Conservation (phyloP, 352 stramenopile species). For the Phytophthora podocarpi region DNA sequence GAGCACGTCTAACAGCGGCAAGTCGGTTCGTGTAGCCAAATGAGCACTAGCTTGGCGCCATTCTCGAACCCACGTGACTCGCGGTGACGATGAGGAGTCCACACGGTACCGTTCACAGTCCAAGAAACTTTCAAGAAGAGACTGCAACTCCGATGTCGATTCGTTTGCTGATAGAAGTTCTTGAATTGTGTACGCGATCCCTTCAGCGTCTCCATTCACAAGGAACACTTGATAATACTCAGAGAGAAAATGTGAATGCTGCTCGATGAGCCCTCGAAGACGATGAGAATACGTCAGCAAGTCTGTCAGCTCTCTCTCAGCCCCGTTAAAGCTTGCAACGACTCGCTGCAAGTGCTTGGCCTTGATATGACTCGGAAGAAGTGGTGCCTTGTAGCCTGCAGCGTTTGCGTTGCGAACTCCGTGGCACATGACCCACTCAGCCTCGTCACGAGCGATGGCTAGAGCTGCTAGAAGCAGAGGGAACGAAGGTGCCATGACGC, state of each 20-base stretch:
- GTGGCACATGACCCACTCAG: slow-evolving; percentile 62
- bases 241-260: slow-evolving; percentile 26
- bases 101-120: slow-evolving; percentile 36
- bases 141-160: slow-evolving; percentile 17
- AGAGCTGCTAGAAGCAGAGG: slow-evolving; percentile 49
- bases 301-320: slow-evolving; percentile 20
- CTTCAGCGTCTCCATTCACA: slow-evolving; percentile 47
- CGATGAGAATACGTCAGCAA: slow-evolving; percentile 31
- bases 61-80: slow-evolving; percentile 54
- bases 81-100: slow-evolving; percentile 10
- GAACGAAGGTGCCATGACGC: slow-evolving; percentile 49
- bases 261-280: slow-evolving; percentile 30
- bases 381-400: slow-evolving; percentile 11
- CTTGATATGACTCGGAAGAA: slow-evolving; percentile 56
- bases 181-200: slow-evolving; percentile 49
- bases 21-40: slow-evolving; percentile 19
- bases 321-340: slow-evolving; percentile 22
- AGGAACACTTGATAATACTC: slow-evolving; percentile 55
- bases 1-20: slow-evolving; percentile 27
- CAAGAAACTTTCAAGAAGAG: slow-evolving; percentile 53
- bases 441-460: slow-evolving; percentile 42
- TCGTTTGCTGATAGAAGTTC: slow-evolving; percentile 13
- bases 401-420: not conserved
- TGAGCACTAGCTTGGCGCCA: slow-evolving; percentile 63
- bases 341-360: slow-evolving; percentile 54